Evolutionary conservation across 202 grass and related monocot genomes (phyloP), one percentile per base, ranked within the genome.

Genomic region (Saccharum hybrid): DNA sequence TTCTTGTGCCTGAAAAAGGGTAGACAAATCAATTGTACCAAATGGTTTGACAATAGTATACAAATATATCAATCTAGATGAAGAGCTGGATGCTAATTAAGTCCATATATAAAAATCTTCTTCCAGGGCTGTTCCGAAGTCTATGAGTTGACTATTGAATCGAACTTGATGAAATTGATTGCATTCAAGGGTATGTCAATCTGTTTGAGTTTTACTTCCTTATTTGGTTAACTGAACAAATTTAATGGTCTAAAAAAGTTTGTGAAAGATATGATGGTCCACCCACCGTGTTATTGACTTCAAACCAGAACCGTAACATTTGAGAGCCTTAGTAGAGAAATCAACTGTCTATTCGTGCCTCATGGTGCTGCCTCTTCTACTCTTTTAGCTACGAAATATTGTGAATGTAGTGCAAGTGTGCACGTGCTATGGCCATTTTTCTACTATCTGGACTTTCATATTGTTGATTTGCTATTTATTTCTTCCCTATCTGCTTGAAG

Each of bases 401-500:
- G 48, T 51, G 15, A 51, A 51, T 51, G 15, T 51, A 51, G 49
- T 52, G 16, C 49, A 52, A 52, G 16, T 52, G 49, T 19, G 16
- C 49, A 49, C 14, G 6, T 52, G 49, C 49, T 52, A 52, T 52
- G 49, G 14, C 15, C 5, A 52, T 52, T 18, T 19, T 52, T 52
- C 5, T 52, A 51, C 48, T 16, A 52, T 52, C 5, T 52, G 49
- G 6, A 52, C 15, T 52, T 52, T 19, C 15, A 52, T 6, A 52
- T 52, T 40, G 60, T 43, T 83, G 23, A 80, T 34, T 12, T 36
- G 30, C 18, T 86, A 6, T 22, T 51, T 67, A 63, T 63, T 71
- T 54, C 51, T 82, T 46, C 48, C 30, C 16, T 41, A 8, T 73
- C 49, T 75, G 33, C 69, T 76, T 80, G 54, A 77, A 94, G 93